Evolutionary conservation across 2,329 filamentous ascomycete species (phyloP).

Genomic region (Diaporthe aspalathi): DNA sequence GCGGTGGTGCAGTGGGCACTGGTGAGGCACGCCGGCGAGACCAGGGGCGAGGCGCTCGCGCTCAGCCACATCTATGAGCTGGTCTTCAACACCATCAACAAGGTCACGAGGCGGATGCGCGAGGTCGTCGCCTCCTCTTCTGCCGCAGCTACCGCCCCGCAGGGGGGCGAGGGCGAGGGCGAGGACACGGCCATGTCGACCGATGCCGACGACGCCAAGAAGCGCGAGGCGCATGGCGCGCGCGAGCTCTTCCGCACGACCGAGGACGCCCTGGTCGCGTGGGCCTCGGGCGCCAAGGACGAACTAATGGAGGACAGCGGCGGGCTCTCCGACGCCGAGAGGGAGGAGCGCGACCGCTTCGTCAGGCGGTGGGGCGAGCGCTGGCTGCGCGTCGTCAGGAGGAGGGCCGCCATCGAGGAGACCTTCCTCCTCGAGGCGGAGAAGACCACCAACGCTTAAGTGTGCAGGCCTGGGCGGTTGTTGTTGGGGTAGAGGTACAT

Average conservation of each 20-base stretch:
- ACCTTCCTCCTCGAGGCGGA: constrained; percentile 62
- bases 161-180: constrained; percentile 41
- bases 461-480: not conserved
- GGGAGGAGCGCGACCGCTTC: constrained; percentile 72
- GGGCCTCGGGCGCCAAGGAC: constrained; percentile 80
- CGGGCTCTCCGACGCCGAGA: constrained; percentile 49
- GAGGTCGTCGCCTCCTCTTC: constrained; percentile 72
- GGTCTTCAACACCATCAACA: constrained; percentile 86
- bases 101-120: constrained; percentile 87
- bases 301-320: constrained; percentile 73
- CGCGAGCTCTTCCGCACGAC: constrained; percentile 83
- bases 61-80: constrained; percentile 88
- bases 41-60: constrained; percentile 73
- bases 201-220: constrained; percentile 71
- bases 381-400: constrained; percentile 87
- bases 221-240: constrained; percentile 78
- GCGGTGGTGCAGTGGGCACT: constrained; percentile 93
- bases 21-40: constrained; percentile 62
- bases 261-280: constrained; percentile 79
- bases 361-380: constrained; percentile 84
- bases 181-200: constrained; percentile 54
- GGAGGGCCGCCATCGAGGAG: constrained; percentile 88
- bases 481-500: not conserved
- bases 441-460: constrained; percentile 41
- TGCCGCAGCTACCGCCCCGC: constrained; percentile 49